Evolutionary conservation across 202 grass and related monocot genomes (phyloP), one percentile per base, ranked within the genome.

Genomic region (Carex sylvatica): DNA sequence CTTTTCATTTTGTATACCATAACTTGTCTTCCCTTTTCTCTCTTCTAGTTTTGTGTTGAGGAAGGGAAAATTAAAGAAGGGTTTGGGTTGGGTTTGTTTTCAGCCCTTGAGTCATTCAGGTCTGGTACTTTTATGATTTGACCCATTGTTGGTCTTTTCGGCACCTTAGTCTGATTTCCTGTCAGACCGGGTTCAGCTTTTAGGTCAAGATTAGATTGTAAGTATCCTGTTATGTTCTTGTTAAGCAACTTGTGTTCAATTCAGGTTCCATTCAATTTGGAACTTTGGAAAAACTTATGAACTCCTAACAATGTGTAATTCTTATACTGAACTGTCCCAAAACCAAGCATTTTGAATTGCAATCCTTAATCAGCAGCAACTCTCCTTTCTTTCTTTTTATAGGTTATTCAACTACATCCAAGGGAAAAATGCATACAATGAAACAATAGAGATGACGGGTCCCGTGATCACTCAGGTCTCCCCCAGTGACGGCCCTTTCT

Each of bases 361-460:
- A 47, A 71, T 23, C n/a, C 0, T 22, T 56, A 12, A 74, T 30
- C 47, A 0, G 19, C 2, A 9, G n/a, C 3, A 9, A 5, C 20
- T 56, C 15, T 76, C 24, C 46, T 9, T 10, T 42, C 5, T 8
- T 10, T 19, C 1, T n/a, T 58, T 77, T 77, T 11, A 0, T 83
- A 98, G 92, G 82, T 73, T 98, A 9, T 98, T 95, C 53, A 7
- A 91, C 18, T 95, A 95, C 89, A 95, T 98, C 90, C 92, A 98
- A 70, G 95, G 95, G 0, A 83, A 95, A 77, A 98, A 98, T 81
- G 61, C 68, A 0, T 86, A 89, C 65, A 86, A 91, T 51, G 70
- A 80, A 72, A 91, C 87, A 49, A 95, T 98, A 85, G 89, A 93
- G 87, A 98, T 98, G 95, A 98, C 95, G 23, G 84, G 75, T 70